Conservation (phyloP, 2,329 filamentous ascomycete species). For the Venturia aucupariae region DNA sequence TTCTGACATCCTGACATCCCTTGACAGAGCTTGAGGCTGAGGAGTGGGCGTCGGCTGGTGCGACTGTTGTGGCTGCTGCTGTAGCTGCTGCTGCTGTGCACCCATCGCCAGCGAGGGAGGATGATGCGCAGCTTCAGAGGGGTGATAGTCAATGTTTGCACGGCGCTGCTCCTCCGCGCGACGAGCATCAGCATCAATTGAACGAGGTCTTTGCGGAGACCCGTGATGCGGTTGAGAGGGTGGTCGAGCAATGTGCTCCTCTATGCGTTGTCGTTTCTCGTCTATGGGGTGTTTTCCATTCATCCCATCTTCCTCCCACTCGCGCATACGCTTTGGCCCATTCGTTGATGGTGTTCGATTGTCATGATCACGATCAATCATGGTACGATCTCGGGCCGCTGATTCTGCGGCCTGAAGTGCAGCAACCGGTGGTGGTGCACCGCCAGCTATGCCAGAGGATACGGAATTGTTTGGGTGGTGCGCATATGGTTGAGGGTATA, state of each 20-base stretch:
- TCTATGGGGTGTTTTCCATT: constrained; percentile 73
- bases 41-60: constrained; percentile 35
- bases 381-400: constrained; percentile 37
- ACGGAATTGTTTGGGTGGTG: constrained; percentile 58
- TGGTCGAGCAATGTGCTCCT: constrained; percentile 63
- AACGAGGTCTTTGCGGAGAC: constrained; percentile 44
- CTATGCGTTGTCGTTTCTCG: constrained; percentile 75
- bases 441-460: constrained; percentile 55
- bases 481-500: constrained; percentile 71
- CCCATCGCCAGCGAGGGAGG: constrained; percentile 52
- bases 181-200: constrained; percentile 51
- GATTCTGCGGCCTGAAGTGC: constrained; percentile 60
- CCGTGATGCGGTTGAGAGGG: constrained; percentile 17
- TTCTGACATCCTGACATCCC: constrained; percentile 26
- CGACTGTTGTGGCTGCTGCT: constrained; percentile 18
- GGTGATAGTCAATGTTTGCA: constrained; percentile 72
- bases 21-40: constrained; percentile 39
- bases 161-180: constrained; percentile 57
- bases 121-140: constrained; percentile 86
- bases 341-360: constrained; percentile 59
- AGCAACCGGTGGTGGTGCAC: constrained; percentile 57
- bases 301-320: constrained; percentile 73
- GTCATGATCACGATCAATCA: constrained; percentile 48
- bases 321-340: constrained; percentile 72
- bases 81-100: constrained; percentile 36